phyloP scores from a whole-genome alignment of 2,329 filamentous ascomycete species.

The Pseudogymnoascus sp. region DNA sequence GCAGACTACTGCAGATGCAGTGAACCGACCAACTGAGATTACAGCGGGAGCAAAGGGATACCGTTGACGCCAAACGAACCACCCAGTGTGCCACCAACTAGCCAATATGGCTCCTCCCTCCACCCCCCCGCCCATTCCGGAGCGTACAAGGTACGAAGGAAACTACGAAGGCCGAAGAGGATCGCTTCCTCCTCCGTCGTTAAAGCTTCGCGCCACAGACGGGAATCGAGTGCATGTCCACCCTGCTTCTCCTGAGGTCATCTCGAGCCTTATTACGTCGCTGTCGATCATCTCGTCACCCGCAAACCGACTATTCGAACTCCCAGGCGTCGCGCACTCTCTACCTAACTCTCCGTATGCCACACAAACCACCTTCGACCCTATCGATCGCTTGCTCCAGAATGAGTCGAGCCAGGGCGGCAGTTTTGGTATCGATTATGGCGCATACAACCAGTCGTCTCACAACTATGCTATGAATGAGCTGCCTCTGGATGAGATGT shows the following conservation, averaged over 20 bases:
- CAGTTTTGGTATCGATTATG: slow-evolving; percentile 66
- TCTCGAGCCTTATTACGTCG: slow-evolving; percentile 61
- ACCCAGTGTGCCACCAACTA: not conserved
- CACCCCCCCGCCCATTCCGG: slow-evolving; percentile 24
- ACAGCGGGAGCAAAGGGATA: slow-evolving; percentile 3
- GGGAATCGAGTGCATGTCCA: slow-evolving; percentile 27
- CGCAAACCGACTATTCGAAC: slow-evolving; percentile 62
- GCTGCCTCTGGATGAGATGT: slow-evolving; percentile 49
- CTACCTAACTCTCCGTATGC: slow-evolving; percentile 34
- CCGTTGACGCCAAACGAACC: not conserved
- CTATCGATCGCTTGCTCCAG: slow-evolving; percentile 16
- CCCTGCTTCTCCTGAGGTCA: slow-evolving; percentile 54
- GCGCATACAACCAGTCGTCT: slow-evolving; percentile 49
- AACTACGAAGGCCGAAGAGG: slow-evolving; percentile 19
- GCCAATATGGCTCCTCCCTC: not conserved
- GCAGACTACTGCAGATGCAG: slow-evolving; percentile 4
- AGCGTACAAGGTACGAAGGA: slow-evolving; percentile 22
- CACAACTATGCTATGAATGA: slow-evolving; percentile 43
- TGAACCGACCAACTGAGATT: not conserved
- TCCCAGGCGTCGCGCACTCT: slow-evolving; percentile 25
- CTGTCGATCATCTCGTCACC: slow-evolving; percentile 61
- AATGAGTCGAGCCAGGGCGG: slow-evolving; percentile 24
- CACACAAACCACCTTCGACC: slow-evolving; percentile 21
- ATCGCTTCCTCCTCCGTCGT: slow-evolving; percentile 24
- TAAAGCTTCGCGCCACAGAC: slow-evolving; percentile 13